These are phyloP conservation scores for Leccinum subtestaceum DNA, from an alignment of 768 basidiomycete genomes.

Conservation along the genomic window DNA sequence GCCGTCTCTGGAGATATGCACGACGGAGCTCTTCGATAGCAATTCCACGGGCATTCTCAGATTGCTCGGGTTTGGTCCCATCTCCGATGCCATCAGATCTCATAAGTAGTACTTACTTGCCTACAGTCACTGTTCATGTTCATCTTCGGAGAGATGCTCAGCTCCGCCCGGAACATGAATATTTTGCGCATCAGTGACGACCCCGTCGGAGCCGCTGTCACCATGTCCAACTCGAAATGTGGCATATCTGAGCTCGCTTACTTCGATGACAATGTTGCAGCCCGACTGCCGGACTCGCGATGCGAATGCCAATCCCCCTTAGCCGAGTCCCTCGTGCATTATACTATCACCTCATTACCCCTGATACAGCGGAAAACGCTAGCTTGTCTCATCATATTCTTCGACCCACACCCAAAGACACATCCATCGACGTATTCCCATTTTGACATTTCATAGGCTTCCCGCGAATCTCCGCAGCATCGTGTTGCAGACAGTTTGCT, in stretches of 20 bases:
- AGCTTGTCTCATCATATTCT: not conserved
- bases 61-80: conserved; percentile 13
- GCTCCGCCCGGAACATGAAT: not conserved
- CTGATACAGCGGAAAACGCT: conserved; percentile 1
- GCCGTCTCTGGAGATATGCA: conserved; percentile 1
- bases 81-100: conserved; percentile 19
- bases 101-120: not conserved
- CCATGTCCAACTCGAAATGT: conserved; percentile 13
- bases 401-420: not conserved
- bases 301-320: not conserved
- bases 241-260: conserved; percentile 8
- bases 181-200: not conserved
- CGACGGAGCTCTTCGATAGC: conserved; percentile 9
- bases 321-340: not conserved
- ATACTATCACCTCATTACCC: conserved; percentile 7
- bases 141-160: not conserved
- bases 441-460: not conserved
- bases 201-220: not conserved
- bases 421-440: not conserved
- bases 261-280: conserved; percentile 7
- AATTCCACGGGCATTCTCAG: conserved; percentile 5
- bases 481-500: not conserved
- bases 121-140: not conserved
- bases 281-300: conserved; percentile 3
- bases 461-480: conserved; percentile 7